These are phyloP conservation scores for Punctularia strigosozonata DNA, from an alignment of 768 basidiomycete genomes.

Conservation along the genomic window DNA sequence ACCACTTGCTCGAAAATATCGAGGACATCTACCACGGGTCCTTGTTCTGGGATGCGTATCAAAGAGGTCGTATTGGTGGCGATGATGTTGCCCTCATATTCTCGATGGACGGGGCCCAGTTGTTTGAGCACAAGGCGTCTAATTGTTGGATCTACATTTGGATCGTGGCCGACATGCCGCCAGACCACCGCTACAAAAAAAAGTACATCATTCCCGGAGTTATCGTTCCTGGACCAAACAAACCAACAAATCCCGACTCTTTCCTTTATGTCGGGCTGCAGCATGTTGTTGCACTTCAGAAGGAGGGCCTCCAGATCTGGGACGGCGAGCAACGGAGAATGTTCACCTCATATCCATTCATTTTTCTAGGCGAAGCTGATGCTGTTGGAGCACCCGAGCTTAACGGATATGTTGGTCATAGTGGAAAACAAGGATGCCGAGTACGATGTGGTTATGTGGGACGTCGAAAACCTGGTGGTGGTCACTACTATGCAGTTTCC, in stretches of 20 bases:
- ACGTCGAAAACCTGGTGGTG: not conserved
- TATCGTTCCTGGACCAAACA: constrained; percentile 4
- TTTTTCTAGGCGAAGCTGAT: not conserved
- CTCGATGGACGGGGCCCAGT: constrained; percentile 5
- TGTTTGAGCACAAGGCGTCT: constrained; percentile 4
- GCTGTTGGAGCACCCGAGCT: not conserved
- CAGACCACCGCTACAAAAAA: constrained; percentile 5
- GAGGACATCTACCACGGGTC: constrained; percentile 4
- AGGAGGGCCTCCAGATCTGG: constrained; percentile 12
- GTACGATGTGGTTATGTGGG: not conserved
- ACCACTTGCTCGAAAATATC: too few relatives aligned
- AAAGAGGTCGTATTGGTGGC: not conserved
- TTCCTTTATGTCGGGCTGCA: constrained; percentile 11
- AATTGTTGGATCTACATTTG: constrained; percentile 8
- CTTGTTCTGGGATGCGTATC: constrained; percentile 1
- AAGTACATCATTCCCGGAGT: constrained; percentile 1
- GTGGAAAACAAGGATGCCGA: not conserved
- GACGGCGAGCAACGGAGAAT: constrained; percentile 7
- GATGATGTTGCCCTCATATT: constrained; percentile 1
- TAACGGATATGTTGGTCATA: not conserved
- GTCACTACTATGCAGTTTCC: not conserved
- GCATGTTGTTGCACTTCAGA: constrained; percentile 9
- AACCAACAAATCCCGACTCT: constrained; percentile 1
- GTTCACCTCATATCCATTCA: constrained; percentile 3
- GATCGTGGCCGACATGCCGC: constrained; percentile 2